Conservation (phyloP, 2,329 filamentous ascomycete species). For the Paraphoma sp. region DNA sequence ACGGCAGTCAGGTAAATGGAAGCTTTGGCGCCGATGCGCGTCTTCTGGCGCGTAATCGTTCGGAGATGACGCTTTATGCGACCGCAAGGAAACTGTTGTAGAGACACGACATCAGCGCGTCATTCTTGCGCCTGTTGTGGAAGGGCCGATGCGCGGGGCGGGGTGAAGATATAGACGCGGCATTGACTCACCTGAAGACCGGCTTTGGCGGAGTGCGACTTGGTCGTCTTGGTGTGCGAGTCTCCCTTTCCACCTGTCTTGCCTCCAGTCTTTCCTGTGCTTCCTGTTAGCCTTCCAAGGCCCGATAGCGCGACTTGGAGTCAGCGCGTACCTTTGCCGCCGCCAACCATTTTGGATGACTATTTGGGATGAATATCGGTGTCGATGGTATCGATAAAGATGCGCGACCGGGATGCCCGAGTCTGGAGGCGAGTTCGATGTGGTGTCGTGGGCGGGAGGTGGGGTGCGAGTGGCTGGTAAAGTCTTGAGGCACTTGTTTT, state of each 20-base stretch:
- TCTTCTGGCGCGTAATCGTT: conserved; percentile 99
- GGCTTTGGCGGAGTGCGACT: conserved; percentile 91
- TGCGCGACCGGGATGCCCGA: conserved; percentile 41
- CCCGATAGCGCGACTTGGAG: conserved; percentile 28
- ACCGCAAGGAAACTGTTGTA: conserved; percentile 88
- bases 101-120: conserved; percentile 32
- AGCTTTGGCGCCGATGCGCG: conserved; percentile 98
- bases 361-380: conserved; percentile 28
- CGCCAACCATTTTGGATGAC: conserved; percentile 70
- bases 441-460: conserved; percentile 41
- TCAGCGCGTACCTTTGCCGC: conserved; percentile 80
- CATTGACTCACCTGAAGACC: conserved; percentile 83
- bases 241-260: conserved; percentile 87
- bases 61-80: conserved; percentile 99
- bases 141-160: conserved; percentile 26
- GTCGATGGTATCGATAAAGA: conserved; percentile 32
- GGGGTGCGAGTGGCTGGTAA: conserved; percentile 40
- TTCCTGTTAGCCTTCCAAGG: conserved; percentile 25
- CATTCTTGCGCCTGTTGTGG: conserved; percentile 13
- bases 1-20: conserved; percentile 98
- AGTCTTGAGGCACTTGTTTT: conserved; percentile 42
- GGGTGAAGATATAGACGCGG: conserved; percentile 22
- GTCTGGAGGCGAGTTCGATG: conserved; percentile 30
- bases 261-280: conserved; percentile 69
- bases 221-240: conserved; percentile 84